Percentiles rank a stretch among this genome's conserved stretches.
These are phyloP conservation scores for Sarocladium brachiariae DNA, from an alignment of 2,329 filamentous ascomycete species.

Conservation along the genomic window DNA sequence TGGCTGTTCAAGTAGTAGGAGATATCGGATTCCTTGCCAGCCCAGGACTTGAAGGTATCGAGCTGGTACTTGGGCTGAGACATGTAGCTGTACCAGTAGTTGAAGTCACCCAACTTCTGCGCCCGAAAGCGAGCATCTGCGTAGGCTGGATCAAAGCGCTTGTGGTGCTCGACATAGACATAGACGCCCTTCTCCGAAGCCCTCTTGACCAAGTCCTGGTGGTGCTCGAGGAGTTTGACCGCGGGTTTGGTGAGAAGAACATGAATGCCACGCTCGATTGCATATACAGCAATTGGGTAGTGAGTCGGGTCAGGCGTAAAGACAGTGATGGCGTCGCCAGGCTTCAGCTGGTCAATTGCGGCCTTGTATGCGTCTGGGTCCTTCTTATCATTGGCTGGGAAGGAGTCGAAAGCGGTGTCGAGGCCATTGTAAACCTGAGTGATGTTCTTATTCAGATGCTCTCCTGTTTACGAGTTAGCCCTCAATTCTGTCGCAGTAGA, in stretches of 20 bases:
- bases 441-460: constrained; percentile 85
- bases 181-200: constrained; percentile 72
- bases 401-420: constrained; percentile 80
- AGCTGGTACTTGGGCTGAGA: constrained; percentile 85
- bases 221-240: constrained; percentile 75
- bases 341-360: constrained; percentile 75
- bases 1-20: constrained; percentile 95
- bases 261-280: constrained; percentile 80
- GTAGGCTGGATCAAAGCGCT: constrained; percentile 91
- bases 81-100: constrained; percentile 98
- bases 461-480: constrained; percentile 41
- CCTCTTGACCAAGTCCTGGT: constrained; percentile 67
- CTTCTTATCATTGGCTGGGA: constrained; percentile 62
- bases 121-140: constrained; percentile 77
- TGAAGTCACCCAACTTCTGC: constrained; percentile 79
- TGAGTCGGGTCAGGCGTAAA: constrained; percentile 94
- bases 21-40: constrained; percentile 85
- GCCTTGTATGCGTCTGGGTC: constrained; percentile 81
- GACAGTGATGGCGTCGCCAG: constrained; percentile 87
- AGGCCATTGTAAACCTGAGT: constrained; percentile 79
- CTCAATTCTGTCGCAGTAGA: no score
- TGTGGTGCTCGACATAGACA: constrained; percentile 94
- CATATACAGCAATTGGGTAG: constrained; percentile 86
- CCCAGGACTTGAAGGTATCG: constrained; percentile 93
- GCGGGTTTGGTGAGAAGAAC: constrained; percentile 93